These are phyloP conservation scores for Epithemia pelagica DNA, from an alignment of 108 stramenopile species.

Conservation along the genomic window DNA sequence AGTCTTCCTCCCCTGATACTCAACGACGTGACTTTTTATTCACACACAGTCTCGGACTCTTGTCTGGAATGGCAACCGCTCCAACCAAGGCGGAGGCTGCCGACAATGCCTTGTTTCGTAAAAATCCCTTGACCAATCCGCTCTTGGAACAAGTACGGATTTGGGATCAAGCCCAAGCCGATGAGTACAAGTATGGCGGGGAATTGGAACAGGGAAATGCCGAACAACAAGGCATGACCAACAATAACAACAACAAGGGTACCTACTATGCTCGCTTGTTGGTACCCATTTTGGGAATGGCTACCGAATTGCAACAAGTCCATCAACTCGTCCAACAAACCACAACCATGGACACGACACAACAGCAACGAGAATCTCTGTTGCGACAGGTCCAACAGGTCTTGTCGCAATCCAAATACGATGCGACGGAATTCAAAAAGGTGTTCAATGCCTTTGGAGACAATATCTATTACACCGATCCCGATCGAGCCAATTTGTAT, in stretches of 20 bases:
- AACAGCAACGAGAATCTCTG: background rate
- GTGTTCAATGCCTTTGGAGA: slow-evolving; percentile 80
- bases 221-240: background rate
- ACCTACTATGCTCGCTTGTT: slow-evolving; percentile 51
- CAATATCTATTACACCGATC: slow-evolving; percentile 83
- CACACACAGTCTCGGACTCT: too few relatives aligned
- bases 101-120: slow-evolving; percentile 47
- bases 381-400: slow-evolving; percentile 34
- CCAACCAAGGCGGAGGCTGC: too few relatives aligned
- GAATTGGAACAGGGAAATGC: slow-evolving; percentile 42
- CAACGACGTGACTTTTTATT: too few relatives aligned
- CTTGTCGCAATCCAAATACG: slow-evolving; percentile 42
- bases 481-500: slow-evolving; percentile 77
- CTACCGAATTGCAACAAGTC: slow-evolving; percentile 36
- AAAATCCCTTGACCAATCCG: slow-evolving; percentile 72
- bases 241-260: slow-evolving; percentile 29
- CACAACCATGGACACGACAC: background rate
- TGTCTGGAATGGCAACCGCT: too few relatives aligned
- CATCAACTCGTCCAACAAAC: slow-evolving; percentile 26
- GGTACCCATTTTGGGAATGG: slow-evolving; percentile 64
- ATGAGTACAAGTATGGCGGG: slow-evolving; percentile 67
- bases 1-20: too few relatives aligned
- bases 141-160: slow-evolving; percentile 58
- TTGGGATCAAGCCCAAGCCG: slow-evolving; percentile 73
- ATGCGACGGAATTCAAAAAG: slow-evolving; percentile 65